Evolutionary conservation across 148 eudicot genomes (phyloP), one percentile per base, ranked within the genome.

Genomic region (Rhododendron vialii): DNA sequence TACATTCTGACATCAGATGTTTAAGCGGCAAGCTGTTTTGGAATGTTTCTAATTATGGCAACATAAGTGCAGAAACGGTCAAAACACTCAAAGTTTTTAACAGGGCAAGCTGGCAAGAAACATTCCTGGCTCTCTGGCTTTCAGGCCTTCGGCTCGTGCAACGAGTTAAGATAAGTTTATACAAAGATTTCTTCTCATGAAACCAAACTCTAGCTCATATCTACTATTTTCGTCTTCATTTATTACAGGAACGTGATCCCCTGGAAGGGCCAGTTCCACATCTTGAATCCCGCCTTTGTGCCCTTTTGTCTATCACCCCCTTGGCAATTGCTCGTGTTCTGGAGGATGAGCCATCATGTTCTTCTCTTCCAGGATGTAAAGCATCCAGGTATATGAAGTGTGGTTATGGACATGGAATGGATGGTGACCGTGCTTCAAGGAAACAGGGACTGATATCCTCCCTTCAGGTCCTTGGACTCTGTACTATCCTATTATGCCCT

Each of bases 61-160:
- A 69, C 30, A 30, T 57, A 69, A 36, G 5, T 82, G 88, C 88
- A 86, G 88, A 86, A 65, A 57, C 83, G 63, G 80, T 85, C 67
- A 61, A 82, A 82, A 82, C 87, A 15, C 87, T 85, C 36, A 84
- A 85, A 41, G 85, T 53, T 82, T 76, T 85, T 74, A 88, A 88
- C 80, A 85, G 83, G 80, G 87, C 89, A 85, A 88, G 87, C 86
- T 88, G 89, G 89, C 85, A 88, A 63, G 89, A 88, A n/a, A 88
- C 89, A n/a, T 88, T 88, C 87, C 80, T 88, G 36, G 87, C 85
- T 59, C 87, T 88, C 48, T 88, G 87, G 87, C 85, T 88, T 82
- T 82, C 89, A 59, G 87, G 85, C 47, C 85, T 88, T 83, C 87
- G 87, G 69, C 85, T 88, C 78, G 87, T 88, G 69, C 89, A 88